Base-by-base conservation (phyloP, 2,329 filamentous ascomycete species). In the Hirsutella minnesotensis region DNA sequence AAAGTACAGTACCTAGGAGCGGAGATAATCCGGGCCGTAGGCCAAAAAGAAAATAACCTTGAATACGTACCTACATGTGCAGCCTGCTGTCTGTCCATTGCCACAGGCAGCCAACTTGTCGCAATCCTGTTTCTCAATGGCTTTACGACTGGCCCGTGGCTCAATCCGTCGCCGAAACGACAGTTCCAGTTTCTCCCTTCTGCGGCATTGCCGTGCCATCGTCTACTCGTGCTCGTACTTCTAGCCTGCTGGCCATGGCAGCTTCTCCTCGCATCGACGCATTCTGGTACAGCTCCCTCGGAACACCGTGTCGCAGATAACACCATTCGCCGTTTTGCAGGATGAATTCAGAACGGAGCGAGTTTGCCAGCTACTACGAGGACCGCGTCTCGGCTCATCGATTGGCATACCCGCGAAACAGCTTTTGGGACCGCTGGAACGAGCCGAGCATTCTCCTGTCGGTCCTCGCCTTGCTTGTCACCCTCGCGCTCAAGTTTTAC, bases 401-500 rank as follows among this genome's bases (percentile, higher is more conserved):
- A 49, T 57, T 57, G 34, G 45, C 57, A 43, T 49, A 54, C 48
- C 42, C 52, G 19, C 49, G 46, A 46, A 52, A 58, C 22, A 47
- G 44, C 38, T 29, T 57, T 40, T 53, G 54, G 53, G 58, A 61
- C 29, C 57, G 57, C 46, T 47, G 61, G 41, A 57, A 52, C 43
- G 56, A 63, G 48, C 59, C 63, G 4, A 58, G 56, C 43, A 53
- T 62, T 45, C 40, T 65, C 34, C 50, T 66, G 29, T 62, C 62
- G 18, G 47, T 55, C 31, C 44, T 60, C 31, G 50, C 64, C 34
- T 46, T 67, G 24, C 36, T 56, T 40, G 44, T 58, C 33, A 59
- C 62, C 34, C 45, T 64, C 38, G 35, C 57, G n/a, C 56, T 61
- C 55, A 61, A 59, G 41, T 41, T 56, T 22, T 57, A 61, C 54